Base-by-base conservation (phyloP, 257 asterid species). In the Gentiana macrophylla region DNA sequence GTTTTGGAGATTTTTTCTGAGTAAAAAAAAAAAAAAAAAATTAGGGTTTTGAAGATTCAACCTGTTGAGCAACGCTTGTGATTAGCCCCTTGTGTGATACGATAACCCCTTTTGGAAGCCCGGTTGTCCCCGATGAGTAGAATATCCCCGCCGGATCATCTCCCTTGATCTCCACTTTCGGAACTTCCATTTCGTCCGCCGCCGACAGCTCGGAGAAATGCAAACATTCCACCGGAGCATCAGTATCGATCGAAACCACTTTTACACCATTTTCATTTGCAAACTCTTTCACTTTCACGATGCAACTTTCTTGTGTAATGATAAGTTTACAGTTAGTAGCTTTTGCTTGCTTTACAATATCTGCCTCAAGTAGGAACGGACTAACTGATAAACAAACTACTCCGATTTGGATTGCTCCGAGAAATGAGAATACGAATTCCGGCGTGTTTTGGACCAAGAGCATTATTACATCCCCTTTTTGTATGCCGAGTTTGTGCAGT, bases 401-500 rank as follows among this genome's bases (percentile, higher is more conserved):
- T 47, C 86, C 90, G 49, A 53, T 5, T 59, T 60, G 61, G 15
- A 79, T 72, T 51, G 78, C 53, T 55, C 79, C 46, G 8, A 41
- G 46, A 4, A 41, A 41, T 41, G 46, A 7, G 46, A 41, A 41
- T 5, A 41, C 46, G 66, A 82, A 79, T 33, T 82, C 82, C 4
- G 79, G 84, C 2, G 84, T 76, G 68, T 82, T 82, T 65, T 75
- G 82, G 60, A 82, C 82, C 38, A 82, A 64, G 33, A 79, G 63
- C 90, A 82, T 79, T 46, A 79, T 8, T 49, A 74, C 79, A 48
- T 82, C 70, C 8, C 74, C 62, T 60, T 68, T 65, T 2, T 77
- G 77, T 66, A 82, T 59, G 11, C 84, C 84, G 57, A 67, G 57
- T 34, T 4, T 63, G 67, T 67, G 73, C 58, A 82, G 56, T 15